Percentiles rank a stretch among this genome's conserved stretches.
Conservation (phyloP, 352 stramenopile genomes). For the Globisporangium radiosum region DNA sequence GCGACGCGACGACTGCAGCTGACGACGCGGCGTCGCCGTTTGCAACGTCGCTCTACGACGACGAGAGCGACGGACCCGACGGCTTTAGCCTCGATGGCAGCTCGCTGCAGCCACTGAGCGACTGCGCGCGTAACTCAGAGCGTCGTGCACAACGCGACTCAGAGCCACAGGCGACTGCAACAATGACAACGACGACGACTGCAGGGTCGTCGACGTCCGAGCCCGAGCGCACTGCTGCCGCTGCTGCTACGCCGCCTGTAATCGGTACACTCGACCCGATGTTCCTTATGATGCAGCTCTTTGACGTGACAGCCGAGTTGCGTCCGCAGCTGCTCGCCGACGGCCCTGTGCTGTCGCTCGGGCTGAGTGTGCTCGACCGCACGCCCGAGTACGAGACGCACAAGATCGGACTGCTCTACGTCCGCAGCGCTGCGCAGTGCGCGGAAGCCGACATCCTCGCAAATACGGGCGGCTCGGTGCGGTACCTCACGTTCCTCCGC, state of each 20-base stretch:
- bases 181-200: background rate
- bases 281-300: conserved; percentile 82
- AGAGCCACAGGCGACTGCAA: background rate
- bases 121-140: background rate
- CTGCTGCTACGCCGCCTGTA: background rate
- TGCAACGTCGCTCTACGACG: conserved; percentile 6
- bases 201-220: conserved; percentile 5
- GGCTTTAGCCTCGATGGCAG: conserved; percentile 14
- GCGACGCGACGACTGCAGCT: background rate
- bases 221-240: background rate
- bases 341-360: conserved; percentile 43
- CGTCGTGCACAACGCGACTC: background rate
- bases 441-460: conserved; percentile 64
- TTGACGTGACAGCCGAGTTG: conserved; percentile 49
- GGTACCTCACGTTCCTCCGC: conserved; percentile 71
- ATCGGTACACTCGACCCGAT: conserved; percentile 36
- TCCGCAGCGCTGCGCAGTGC: conserved; percentile 47
- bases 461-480: conserved; percentile 62
- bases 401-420: conserved; percentile 82
- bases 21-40: conserved; percentile 2
- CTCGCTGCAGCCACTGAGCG: background rate
- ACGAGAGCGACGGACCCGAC: conserved; percentile 10
- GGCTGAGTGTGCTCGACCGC: conserved; percentile 71
- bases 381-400: conserved; percentile 81
- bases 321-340: conserved; percentile 57